These are phyloP conservation scores for Cadophora gregata DNA, from an alignment of 2,329 filamentous ascomycete genomes.

Conservation along the genomic window DNA sequence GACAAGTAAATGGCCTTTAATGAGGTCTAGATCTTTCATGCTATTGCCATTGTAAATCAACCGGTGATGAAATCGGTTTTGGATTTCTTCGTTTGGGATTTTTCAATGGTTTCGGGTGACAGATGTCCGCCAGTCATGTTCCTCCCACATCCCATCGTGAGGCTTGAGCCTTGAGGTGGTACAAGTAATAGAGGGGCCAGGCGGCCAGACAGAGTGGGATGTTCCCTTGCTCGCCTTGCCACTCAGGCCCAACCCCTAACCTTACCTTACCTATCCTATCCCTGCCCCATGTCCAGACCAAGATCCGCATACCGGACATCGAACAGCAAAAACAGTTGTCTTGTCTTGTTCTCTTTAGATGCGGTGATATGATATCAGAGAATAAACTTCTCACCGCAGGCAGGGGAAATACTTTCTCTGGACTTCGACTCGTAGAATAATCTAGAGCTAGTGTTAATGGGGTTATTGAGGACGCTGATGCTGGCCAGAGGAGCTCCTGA, in stretches of 20 bases:
- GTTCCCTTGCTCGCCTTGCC: background rate
- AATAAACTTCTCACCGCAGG: background rate
- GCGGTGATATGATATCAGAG: background rate
- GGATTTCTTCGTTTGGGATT: background rate
- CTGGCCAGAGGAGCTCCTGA: background rate
- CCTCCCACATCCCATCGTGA: background rate
- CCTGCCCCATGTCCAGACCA: too few relatives aligned
- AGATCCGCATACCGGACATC: too few relatives aligned
- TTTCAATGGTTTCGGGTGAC: background rate
- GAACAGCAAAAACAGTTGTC: background rate
- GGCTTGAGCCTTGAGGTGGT: too few relatives aligned
- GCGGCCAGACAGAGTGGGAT: constrained; percentile 14
- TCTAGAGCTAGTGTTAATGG: background rate
- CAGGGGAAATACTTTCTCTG: background rate
- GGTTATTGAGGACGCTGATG: constrained; percentile 3
- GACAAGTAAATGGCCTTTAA: background rate
- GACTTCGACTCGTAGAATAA: background rate
- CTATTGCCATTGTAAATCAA: background rate
- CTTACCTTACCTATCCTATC: too few relatives aligned
- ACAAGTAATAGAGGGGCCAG: background rate
- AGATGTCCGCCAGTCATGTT: constrained; percentile 7
- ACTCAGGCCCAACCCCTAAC: background rate
- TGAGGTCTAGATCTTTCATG: background rate
- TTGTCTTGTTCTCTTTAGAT: background rate
- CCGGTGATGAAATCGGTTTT: background rate